Evolutionary conservation across 192 early-diverging fungal genomes (phyloP).

Genomic region (Glomus cerebriforme): DNA sequence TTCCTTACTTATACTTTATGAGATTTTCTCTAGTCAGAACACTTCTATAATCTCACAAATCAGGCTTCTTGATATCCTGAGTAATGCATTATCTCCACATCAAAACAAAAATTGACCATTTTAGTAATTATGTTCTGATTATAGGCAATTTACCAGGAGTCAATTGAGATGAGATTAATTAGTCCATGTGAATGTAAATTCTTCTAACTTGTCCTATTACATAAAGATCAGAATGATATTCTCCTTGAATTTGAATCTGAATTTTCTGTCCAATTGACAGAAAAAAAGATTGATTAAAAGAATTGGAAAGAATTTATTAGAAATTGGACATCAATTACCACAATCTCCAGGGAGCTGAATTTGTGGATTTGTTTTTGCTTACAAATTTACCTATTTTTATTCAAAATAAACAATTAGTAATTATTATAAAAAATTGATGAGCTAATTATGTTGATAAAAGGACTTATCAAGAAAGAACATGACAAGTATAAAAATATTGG

Average conservation of each 20-base stretch:
- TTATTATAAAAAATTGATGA: conserved; percentile 3
- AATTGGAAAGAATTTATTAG: too few species aligned
- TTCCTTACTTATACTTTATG: too few species aligned
- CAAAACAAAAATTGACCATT: neutral
- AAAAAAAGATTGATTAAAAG: too few species aligned
- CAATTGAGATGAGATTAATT: neutral
- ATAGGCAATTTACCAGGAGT: neutral
- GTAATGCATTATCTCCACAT: neutral
- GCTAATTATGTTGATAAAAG: neutral
- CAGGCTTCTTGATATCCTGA: neutral
- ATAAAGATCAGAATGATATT: too few species aligned
- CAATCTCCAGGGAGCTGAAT: neutral
- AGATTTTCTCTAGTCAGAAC: too few species aligned
- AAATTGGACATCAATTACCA: neutral
- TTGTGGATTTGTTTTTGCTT: neutral
- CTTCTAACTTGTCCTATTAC: neutral
- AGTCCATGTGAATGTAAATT: neutral
- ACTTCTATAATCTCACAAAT: too few species aligned
- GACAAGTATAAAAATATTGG: conserved; percentile 8
- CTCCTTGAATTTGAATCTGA: too few species aligned
- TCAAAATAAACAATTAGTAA: neutral
- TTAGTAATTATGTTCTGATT: neutral
- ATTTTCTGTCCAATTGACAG: too few species aligned
- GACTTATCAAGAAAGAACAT: conserved; percentile 9
- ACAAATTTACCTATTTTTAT: neutral